Evolutionary conservation across 768 basidiomycete genomes (phyloP).

Genomic region (Pilatotrama ljubarskyi): DNA sequence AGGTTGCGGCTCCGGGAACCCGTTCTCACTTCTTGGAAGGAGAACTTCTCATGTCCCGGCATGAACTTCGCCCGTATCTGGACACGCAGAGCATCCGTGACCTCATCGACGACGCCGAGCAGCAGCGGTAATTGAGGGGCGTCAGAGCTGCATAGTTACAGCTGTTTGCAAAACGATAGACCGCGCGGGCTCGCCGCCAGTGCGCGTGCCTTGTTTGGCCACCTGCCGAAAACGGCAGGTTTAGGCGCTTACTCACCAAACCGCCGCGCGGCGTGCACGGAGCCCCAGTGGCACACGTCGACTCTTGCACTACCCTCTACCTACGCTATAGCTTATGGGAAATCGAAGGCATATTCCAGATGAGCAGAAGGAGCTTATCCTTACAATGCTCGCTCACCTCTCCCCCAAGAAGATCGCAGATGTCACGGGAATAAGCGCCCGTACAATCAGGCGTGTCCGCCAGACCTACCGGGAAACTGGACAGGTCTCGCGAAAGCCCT

Average conservation of each 20-base stretch:
- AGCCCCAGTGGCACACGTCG: background rate
- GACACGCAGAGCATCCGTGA: background rate
- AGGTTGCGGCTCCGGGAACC: background rate
- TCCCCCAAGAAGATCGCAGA: background rate
- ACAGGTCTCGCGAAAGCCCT: background rate
- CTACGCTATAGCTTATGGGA: background rate
- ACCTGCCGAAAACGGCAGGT: no score
- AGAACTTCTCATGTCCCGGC: background rate
- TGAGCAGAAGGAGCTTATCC: conserved; percentile 3
- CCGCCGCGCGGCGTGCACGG: background rate
- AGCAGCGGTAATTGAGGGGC: background rate
- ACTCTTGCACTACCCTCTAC: background rate
- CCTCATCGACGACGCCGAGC: background rate
- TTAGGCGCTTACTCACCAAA: no score
- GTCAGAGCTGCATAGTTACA: background rate
- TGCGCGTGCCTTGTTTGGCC: no score
- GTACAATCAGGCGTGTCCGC: background rate
- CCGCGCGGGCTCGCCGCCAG: no score
- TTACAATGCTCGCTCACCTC: background rate
- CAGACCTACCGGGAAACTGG: background rate
- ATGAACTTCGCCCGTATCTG: background rate
- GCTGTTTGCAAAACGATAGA: background rate
- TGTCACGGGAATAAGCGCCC: conserved; percentile 1
- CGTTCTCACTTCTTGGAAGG: background rate
- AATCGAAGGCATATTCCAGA: conserved; percentile 6